Evolutionary conservation across 345 rosid species (phyloP).

Genomic region (Ceriops decandra): DNA sequence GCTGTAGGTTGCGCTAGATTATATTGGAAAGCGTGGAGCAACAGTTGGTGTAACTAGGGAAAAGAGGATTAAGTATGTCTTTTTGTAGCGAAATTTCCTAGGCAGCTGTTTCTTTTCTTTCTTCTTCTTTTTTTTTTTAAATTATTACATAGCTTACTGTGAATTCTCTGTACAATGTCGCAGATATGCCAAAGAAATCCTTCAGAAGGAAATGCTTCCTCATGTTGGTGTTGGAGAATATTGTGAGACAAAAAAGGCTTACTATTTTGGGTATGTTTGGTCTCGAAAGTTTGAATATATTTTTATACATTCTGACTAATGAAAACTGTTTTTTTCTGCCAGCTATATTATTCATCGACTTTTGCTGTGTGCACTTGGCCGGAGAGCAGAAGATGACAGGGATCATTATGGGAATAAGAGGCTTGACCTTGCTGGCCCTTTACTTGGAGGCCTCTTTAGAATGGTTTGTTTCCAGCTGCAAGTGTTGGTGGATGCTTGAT

Average conservation of each 20-base stretch:
- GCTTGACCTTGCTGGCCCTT: conserved; percentile 99
- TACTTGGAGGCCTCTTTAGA: conserved; percentile 95
- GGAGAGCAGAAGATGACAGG: conserved; percentile 94
- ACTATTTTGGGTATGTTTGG: conserved; percentile 77
- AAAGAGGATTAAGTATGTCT: conserved; percentile 88
- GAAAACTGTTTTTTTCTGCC: conserved; percentile 8
- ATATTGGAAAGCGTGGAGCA: conserved; percentile 96
- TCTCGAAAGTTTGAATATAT: background rate
- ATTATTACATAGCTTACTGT: conserved; percentile 20
- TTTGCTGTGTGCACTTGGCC: conserved; percentile 88
- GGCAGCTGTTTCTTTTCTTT: conserved; percentile 1
- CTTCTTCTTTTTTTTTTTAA: conserved; percentile 7
- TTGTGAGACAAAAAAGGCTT: conserved; percentile 97
- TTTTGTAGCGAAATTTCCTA: conserved; percentile 20
- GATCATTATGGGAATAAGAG: conserved; percentile 99
- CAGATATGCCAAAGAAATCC: conserved; percentile 97
- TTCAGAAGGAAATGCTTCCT: conserved; percentile 99
- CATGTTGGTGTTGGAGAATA: conserved; percentile 89
- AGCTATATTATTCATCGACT: conserved; percentile 92
- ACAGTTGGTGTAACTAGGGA: conserved; percentile 94
- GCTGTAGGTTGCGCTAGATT: conserved; percentile 90
- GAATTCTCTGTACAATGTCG: conserved; percentile 25
- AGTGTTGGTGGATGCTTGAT: background rate
- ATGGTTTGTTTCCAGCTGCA: conserved; percentile 51
- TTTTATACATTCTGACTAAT: conserved; percentile 14